Evolutionary conservation across 306 rosid species (phyloP).

Genomic region (Vicia faba): DNA sequence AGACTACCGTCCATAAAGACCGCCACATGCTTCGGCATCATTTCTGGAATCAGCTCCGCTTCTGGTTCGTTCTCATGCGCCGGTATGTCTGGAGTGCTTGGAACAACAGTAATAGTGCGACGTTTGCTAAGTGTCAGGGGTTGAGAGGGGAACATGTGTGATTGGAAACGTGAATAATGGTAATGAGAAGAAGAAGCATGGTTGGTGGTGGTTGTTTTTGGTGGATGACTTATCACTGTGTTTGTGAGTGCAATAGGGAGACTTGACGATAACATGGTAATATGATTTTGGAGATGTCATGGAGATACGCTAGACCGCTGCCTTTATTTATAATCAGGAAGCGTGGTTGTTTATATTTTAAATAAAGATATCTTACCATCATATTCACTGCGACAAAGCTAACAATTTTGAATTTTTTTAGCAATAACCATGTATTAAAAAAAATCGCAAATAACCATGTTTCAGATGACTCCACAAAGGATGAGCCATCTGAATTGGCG

Average conservation of each 20-base stretch:
- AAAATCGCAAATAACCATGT: too few species aligned
- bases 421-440: too few species aligned
- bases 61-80: neutral
- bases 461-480: too few species aligned
- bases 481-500: too few species aligned
- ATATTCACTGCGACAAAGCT: too few species aligned
- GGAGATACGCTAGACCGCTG: too few species aligned
- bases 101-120: neutral
- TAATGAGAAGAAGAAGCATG: neutral
- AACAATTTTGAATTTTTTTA: too few species aligned
- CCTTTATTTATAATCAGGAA: too few species aligned
- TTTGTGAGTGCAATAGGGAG: too few species aligned
- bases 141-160: conserved; percentile 4
- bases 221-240: neutral
- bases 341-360: too few species aligned
- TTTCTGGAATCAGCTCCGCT: conserved; percentile 53
- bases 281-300: too few species aligned
- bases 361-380: too few species aligned
- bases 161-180: conserved; percentile 19
- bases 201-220: neutral
- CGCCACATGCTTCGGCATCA: conserved; percentile 86
- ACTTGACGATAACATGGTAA: neutral
- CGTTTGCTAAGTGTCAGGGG: neutral
- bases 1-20: conserved; percentile 86
- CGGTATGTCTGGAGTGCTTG: neutral